A percentile compares a stretch with the other conserved stretches of the same genome.
Conservation (phyloP, 768 basidiomycete species). For the Naganishia vaughanmartiniae region DNA sequence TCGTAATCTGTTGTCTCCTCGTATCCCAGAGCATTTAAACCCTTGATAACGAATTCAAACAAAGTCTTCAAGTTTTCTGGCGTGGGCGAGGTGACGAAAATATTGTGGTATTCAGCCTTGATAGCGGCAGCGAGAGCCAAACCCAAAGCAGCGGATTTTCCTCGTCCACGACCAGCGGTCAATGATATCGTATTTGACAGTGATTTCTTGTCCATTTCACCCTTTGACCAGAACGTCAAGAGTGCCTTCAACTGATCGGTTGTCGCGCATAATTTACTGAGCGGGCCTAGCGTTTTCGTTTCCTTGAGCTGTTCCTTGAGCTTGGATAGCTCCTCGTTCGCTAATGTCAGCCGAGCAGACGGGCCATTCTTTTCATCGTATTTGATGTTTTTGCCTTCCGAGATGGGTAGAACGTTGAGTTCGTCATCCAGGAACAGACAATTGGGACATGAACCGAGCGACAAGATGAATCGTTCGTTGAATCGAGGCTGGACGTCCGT, state of each 20-base stretch:
- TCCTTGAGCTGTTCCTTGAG: conserved; percentile 75
- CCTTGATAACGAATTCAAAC: conserved; percentile 98
- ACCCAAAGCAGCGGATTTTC: conserved; percentile 95
- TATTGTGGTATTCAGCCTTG: conserved; percentile 90
- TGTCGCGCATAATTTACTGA: conserved; percentile 85
- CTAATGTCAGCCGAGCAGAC: conserved; percentile 39
- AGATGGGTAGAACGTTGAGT: conserved; percentile 93
- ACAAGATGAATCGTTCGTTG: conserved; percentile 98
- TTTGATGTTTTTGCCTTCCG: conserved; percentile 85
- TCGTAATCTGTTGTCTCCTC: conserved; percentile 98
- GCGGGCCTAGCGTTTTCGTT: conserved; percentile 80
- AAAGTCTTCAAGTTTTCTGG: conserved; percentile 96
- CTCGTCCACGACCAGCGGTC: conserved; percentile 89
- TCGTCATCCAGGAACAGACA: conserved; percentile 96
- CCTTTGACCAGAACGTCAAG: conserved; percentile 89
- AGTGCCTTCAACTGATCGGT: conserved; percentile 84
- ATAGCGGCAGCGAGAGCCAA: conserved; percentile 89
- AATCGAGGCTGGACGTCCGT: conserved; percentile 73
- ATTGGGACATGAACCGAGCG: conserved; percentile 85
- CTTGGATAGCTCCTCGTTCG: conserved; percentile 67
- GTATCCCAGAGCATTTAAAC: conserved; percentile 87
- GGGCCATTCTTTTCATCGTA: conserved; percentile 49
- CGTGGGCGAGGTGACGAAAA: conserved; percentile 95
- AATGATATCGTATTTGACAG: conserved; percentile 91
- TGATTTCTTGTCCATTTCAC: conserved; percentile 73